phyloP scores from a whole-genome alignment of 805 yeast genomes.

The Millerago galiae region DNA sequence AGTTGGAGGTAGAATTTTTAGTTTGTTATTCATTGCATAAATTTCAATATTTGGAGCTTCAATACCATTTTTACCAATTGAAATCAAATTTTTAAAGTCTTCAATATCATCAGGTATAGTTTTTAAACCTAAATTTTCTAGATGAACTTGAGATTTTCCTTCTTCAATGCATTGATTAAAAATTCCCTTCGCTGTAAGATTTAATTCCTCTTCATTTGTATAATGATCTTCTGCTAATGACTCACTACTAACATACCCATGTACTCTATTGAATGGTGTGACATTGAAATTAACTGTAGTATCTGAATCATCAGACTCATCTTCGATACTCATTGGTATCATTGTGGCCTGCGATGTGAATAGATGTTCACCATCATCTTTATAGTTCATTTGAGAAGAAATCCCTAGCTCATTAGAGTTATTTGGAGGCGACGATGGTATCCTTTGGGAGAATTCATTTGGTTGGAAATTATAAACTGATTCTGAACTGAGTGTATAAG shows the following conservation, averaged over 20 bases:
- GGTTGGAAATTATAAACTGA: conserved; percentile 17
- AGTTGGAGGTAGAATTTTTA: conserved; percentile 42
- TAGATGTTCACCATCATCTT: conserved; percentile 2
- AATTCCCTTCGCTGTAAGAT: conserved; percentile 30
- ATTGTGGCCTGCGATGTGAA: conserved; percentile 21
- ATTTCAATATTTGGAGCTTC: conserved; percentile 37
- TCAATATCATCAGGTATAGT: conserved; percentile 52
- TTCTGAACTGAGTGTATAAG: conserved; percentile 18
- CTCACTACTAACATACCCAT: conserved; percentile 22
- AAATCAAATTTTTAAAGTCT: conserved; percentile 51
- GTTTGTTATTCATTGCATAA: conserved; percentile 43
- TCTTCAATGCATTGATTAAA: conserved; percentile 44
- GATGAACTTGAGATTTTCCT: conserved; percentile 34
- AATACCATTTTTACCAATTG: conserved; percentile 30
- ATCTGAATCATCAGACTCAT: conserved; percentile 13
- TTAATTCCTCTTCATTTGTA: conserved; percentile 12
- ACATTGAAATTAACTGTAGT: conserved; percentile 21
- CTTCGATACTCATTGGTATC: conserved; percentile 4
- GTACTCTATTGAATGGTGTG: conserved; percentile 16
- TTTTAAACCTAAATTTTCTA: conserved; percentile 41
- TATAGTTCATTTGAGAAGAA: conserved; percentile 13
- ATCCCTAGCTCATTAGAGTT: conserved; percentile 6
- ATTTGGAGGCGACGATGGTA: conserved; percentile 23
- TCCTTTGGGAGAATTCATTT: not conserved
- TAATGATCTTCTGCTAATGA: conserved; percentile 13